phyloP scores from a whole-genome alignment of 441 rosid genomes.

The Raphanus hybrid region DNA sequence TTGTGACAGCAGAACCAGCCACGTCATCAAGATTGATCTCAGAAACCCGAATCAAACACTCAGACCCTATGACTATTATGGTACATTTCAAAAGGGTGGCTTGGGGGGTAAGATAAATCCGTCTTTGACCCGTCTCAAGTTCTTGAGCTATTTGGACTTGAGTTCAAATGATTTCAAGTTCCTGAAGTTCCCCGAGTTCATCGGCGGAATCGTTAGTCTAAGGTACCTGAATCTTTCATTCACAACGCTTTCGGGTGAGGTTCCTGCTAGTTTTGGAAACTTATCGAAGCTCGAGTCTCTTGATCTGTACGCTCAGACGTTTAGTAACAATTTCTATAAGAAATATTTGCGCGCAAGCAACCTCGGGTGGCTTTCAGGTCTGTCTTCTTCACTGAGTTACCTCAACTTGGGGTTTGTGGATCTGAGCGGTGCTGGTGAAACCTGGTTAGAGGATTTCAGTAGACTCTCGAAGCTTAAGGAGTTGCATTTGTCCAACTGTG shows the following conservation, averaged over 20 bases:
- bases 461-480: slow-evolving; percentile 46
- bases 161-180: slow-evolving; percentile 42
- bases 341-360: slow-evolving; percentile 26
- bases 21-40: slow-evolving; percentile 41
- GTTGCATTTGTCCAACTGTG: slow-evolving; percentile 39
- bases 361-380: slow-evolving; percentile 43
- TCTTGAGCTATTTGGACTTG: slow-evolving; percentile 42
- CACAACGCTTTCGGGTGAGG: slow-evolving; percentile 49
- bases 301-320: slow-evolving; percentile 43
- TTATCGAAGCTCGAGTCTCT: slow-evolving; percentile 49
- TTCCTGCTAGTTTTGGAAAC: slow-evolving; percentile 49
- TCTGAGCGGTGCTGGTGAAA: slow-evolving; percentile 33
- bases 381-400: slow-evolving; percentile 46
- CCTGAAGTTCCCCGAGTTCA: slow-evolving; percentile 27
- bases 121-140: slow-evolving; percentile 37
- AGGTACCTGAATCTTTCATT: slow-evolving; percentile 49
- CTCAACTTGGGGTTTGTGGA: slow-evolving; percentile 44
- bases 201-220: slow-evolving; percentile 37
- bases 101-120: slow-evolving; percentile 43
- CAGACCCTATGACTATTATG: not conserved
- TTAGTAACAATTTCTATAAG: not conserved
- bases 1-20: slow-evolving; percentile 39
- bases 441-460: slow-evolving; percentile 46
- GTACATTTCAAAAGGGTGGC: not conserved
- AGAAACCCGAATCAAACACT: slow-evolving; percentile 22